Conservation (phyloP, 2,329 filamentous ascomycete species). For the Mycosphaerella sp. region DNA sequence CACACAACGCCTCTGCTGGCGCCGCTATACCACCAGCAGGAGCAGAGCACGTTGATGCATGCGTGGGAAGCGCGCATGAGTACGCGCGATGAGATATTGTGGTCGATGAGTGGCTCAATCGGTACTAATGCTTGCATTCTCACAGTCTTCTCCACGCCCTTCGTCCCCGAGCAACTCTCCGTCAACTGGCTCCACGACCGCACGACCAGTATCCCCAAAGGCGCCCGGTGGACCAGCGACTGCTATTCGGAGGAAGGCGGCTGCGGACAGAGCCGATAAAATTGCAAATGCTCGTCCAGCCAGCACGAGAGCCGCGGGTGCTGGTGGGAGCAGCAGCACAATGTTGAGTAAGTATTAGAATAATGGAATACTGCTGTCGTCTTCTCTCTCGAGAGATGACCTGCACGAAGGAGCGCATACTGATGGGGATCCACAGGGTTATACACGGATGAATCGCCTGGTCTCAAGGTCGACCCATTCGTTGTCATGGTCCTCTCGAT, state of each 20-base stretch:
- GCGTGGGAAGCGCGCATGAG: not conserved
- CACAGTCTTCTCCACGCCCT: constrained; percentile 34
- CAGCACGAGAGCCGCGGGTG: constrained; percentile 87
- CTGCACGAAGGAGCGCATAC: not conserved
- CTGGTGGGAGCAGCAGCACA: constrained; percentile 92
- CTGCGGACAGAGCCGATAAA: constrained; percentile 96
- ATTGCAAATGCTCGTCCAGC: constrained; percentile 87
- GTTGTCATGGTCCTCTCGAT: constrained; percentile 93
- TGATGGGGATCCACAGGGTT: constrained; percentile 55
- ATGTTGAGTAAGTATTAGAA: constrained; percentile 73
- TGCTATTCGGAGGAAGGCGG: constrained; percentile 88
- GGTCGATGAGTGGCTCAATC: not conserved
- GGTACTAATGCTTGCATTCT: not conserved
- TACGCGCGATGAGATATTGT: not conserved
- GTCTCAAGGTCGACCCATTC: constrained; percentile 95
- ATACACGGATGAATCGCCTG: constrained; percentile 97
- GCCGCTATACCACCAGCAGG: not conserved
- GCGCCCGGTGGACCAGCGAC: constrained; percentile 91
- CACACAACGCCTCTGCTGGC: not conserved
- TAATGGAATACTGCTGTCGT: not conserved
- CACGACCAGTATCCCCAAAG: constrained; percentile 77
- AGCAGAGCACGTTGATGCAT: not conserved
- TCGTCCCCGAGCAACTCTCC: constrained; percentile 42
- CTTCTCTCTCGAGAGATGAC: not conserved
- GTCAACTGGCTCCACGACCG: constrained; percentile 62